Conservation (phyloP, 768 basidiomycete genomes). For the Phlebiopsis gigantea region DNA sequence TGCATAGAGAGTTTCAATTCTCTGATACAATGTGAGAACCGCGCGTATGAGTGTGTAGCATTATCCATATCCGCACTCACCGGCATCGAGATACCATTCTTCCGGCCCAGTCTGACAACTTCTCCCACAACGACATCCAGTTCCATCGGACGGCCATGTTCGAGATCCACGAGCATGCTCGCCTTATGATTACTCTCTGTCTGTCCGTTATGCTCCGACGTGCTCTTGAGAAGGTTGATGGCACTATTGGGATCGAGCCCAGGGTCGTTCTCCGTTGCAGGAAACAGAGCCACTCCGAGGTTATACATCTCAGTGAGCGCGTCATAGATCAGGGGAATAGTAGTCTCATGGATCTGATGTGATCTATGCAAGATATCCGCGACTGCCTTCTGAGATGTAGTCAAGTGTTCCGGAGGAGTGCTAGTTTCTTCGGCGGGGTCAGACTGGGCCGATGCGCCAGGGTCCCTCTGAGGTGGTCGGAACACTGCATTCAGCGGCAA, state of each 20-base stretch:
- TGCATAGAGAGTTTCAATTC: slow-evolving; percentile 58
- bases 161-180: slow-evolving; percentile 60
- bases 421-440: neutral
- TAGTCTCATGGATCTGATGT: slow-evolving; percentile 23
- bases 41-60: neutral
- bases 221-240: slow-evolving; percentile 33
- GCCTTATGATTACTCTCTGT: slow-evolving; percentile 44
- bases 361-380: neutral
- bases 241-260: slow-evolving; percentile 43
- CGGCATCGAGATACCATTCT: slow-evolving; percentile 40
- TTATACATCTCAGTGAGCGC: slow-evolving; percentile 41
- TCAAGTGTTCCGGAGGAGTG: neutral
- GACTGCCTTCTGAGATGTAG: neutral
- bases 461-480: slow-evolving; percentile 37
- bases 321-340: slow-evolving; percentile 42
- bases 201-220: slow-evolving; percentile 32
- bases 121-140: slow-evolving; percentile 64
- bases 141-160: slow-evolving; percentile 54
- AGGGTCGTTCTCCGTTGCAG: slow-evolving; percentile 34
- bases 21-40: slow-evolving; percentile 38
- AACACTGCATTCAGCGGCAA: slow-evolving; percentile 47
- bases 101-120: slow-evolving; percentile 48
- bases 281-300: slow-evolving; percentile 43
- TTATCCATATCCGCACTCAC: slow-evolving; percentile 32
- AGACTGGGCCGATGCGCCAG: slow-evolving; percentile 30